Conservation (phyloP, 2,329 filamentous ascomycete genomes). For the Ophiostoma sp. region DNA sequence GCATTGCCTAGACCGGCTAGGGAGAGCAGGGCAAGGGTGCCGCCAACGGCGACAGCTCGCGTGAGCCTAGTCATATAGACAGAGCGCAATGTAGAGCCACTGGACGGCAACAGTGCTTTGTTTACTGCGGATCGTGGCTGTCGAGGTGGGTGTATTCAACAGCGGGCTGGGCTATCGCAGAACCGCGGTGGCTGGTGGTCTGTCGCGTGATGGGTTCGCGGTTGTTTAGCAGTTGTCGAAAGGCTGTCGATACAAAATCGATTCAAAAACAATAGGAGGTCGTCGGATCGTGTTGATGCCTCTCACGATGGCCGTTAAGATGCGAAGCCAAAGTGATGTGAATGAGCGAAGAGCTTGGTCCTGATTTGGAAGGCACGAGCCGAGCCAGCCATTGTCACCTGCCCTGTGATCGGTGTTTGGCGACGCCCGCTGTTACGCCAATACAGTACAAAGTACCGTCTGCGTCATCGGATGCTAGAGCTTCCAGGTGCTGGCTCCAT, state of each 20-base stretch:
- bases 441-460: conserved; percentile 3
- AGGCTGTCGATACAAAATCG: not conserved
- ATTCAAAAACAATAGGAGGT: not conserved
- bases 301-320: not conserved
- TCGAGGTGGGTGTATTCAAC: not conserved
- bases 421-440: not conserved
- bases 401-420: conserved; percentile 4
- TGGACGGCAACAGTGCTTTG: not conserved
- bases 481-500: conserved; percentile 7
- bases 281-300: not conserved
- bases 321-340: not conserved
- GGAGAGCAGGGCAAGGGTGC: conserved; percentile 30
- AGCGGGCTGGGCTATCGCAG: not conserved
- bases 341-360: not conserved
- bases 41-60: conserved; percentile 33
- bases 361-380: conserved; percentile 3
- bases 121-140: not conserved
- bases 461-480: conserved; percentile 11
- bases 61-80: conserved; percentile 38
- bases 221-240: not conserved
- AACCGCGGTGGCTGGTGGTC: not conserved
- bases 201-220: not conserved
- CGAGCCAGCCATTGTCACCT: not conserved
- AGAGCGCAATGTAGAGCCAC: not conserved
- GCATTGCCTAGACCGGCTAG: conserved; percentile 33